phyloP scores from a whole-genome alignment of 192 early-diverging fungal genomes.

The Coemansia furcata region DNA sequence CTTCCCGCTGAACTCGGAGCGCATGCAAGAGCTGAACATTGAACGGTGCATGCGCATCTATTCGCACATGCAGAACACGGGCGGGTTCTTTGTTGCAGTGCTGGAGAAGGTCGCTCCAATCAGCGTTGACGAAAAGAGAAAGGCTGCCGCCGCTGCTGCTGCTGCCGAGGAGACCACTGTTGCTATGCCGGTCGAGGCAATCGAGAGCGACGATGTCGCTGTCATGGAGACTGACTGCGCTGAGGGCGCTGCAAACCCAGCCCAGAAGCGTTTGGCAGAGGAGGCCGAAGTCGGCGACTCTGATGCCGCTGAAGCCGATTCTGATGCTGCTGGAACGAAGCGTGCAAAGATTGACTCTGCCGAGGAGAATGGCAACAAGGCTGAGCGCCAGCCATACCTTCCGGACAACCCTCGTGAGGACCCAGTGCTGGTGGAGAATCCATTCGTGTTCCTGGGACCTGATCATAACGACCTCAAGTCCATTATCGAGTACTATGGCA shows the following conservation, averaged over 20 bases:
- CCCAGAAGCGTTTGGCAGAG: not conserved
- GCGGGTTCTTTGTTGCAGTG: constrained; percentile 98
- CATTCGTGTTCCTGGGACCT: constrained; percentile 78
- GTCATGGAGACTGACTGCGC: not conserved
- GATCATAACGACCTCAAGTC: constrained; percentile 59
- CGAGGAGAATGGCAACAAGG: not conserved
- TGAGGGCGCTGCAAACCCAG: constrained; percentile 9
- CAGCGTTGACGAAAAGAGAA: constrained; percentile 51
- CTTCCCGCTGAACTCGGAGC: constrained; percentile 58
- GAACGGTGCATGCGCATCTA: constrained; percentile 86
- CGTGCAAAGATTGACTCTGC: not conserved
- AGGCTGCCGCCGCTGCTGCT: constrained; percentile 5
- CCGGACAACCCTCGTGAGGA: constrained; percentile 52
- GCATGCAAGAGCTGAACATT: constrained; percentile 60
- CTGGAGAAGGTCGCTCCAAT: constrained; percentile 83
- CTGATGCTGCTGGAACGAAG: constrained; percentile 15
- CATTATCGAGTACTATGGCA: constrained; percentile 74
- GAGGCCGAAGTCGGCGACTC: constrained; percentile 4
- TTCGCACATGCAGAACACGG: constrained; percentile 93
- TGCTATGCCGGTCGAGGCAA: not conserved
- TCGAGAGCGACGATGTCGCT: constrained; percentile 11
- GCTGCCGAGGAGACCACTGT: not conserved
- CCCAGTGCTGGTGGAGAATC: constrained; percentile 68
- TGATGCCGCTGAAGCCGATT: not conserved
- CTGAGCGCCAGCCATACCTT: constrained; percentile 23